phyloP scores from a whole-genome alignment of 495 filamentous ascomycete species.

The Penicillium salamii region DNA sequence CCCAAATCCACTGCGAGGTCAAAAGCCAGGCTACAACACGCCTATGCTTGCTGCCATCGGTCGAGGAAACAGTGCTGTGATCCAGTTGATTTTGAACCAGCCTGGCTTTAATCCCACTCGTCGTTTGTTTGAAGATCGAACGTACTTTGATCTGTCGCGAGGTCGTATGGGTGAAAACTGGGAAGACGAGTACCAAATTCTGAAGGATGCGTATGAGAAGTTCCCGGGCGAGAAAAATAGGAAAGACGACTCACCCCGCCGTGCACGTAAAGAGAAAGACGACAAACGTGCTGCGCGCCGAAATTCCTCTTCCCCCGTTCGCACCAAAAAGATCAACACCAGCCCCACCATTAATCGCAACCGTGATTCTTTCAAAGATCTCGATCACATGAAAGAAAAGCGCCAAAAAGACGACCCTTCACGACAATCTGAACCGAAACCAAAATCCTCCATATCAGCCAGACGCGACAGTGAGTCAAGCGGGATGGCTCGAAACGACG shows the following conservation, averaged over 20 bases:
- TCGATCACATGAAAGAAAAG: slow-evolving; percentile 27
- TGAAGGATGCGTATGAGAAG: slow-evolving; percentile 76
- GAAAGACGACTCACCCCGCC: slow-evolving; percentile 49
- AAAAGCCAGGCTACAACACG: slow-evolving; percentile 62
- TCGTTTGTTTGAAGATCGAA: slow-evolving; percentile 60
- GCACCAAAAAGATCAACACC: slow-evolving; percentile 36
- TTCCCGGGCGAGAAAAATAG: slow-evolving; percentile 44
- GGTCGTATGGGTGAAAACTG: slow-evolving; percentile 80
- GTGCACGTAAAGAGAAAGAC: slow-evolving; percentile 56
- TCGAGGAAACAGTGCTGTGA: slow-evolving; percentile 77
- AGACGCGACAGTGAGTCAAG: slow-evolving; percentile 37
- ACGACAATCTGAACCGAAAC: slow-evolving; percentile 26
- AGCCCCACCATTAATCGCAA: slow-evolving; percentile 30
- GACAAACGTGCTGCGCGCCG: slow-evolving; percentile 45
- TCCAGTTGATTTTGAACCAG: slow-evolving; percentile 75
- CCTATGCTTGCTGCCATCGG: slow-evolving; percentile 95
- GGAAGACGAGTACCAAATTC: slow-evolving; percentile 81
- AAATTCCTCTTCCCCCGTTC: slow-evolving; percentile 50
- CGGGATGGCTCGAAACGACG: slow-evolving; percentile 30
- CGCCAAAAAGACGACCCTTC: slow-evolving; percentile 37
- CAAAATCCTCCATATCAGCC: slow-evolving; percentile 21
- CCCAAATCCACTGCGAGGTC: slow-evolving; percentile 58
- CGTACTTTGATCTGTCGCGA: slow-evolving; percentile 81
- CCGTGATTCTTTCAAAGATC: slow-evolving; percentile 32
- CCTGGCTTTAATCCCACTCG: slow-evolving; percentile 75